Percentiles rank a stretch among this genome's conserved stretches.
These are phyloP conservation scores for Fusarium lyarnte DNA, from an alignment of 2,329 filamentous ascomycete species.

Conservation along the genomic window DNA sequence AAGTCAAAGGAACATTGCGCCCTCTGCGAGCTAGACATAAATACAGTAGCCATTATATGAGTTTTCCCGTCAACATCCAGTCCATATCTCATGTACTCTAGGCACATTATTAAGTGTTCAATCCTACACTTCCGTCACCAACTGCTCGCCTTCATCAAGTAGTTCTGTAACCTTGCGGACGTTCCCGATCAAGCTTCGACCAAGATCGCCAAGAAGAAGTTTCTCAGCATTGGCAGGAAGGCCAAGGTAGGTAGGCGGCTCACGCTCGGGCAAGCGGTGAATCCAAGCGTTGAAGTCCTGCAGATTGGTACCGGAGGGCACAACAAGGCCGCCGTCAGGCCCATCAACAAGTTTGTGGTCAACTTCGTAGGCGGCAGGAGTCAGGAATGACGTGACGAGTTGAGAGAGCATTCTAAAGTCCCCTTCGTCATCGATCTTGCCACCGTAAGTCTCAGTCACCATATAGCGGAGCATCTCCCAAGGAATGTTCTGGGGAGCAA, in stretches of 20 bases:
- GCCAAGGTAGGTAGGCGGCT: constrained; percentile 94
- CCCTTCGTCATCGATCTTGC: constrained; percentile 92
- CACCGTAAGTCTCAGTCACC: constrained; percentile 93
- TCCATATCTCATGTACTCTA: neutral
- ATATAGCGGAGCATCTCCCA: constrained; percentile 96
- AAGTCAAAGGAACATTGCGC: neutral
- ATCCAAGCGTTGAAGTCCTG: constrained; percentile 93
- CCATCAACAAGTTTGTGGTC: constrained; percentile 88
- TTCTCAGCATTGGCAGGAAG: constrained; percentile 97
- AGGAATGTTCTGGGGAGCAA: constrained; percentile 91
- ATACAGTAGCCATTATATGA: neutral
- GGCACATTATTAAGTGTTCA: neutral
- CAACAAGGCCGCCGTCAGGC: constrained; percentile 69
- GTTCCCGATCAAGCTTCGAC: constrained; percentile 84
- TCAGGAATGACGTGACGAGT: constrained; percentile 82
- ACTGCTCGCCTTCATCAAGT: constrained; percentile 92
- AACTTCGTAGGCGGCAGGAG: constrained; percentile 88
- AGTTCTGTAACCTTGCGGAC: constrained; percentile 85
- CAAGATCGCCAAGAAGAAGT: constrained; percentile 87
- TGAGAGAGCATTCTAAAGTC: constrained; percentile 80
- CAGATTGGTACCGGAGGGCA: constrained; percentile 83
- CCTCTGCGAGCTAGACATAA: constrained; percentile 7
- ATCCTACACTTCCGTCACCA: constrained; percentile 72
- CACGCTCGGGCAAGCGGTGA: constrained; percentile 88
- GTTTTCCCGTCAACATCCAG: neutral